Evolutionary conservation across 2,329 filamentous ascomycete species (phyloP), one percentile per base, ranked within the genome.

Genomic region (Magnaporthiopsis incrustans): DNA sequence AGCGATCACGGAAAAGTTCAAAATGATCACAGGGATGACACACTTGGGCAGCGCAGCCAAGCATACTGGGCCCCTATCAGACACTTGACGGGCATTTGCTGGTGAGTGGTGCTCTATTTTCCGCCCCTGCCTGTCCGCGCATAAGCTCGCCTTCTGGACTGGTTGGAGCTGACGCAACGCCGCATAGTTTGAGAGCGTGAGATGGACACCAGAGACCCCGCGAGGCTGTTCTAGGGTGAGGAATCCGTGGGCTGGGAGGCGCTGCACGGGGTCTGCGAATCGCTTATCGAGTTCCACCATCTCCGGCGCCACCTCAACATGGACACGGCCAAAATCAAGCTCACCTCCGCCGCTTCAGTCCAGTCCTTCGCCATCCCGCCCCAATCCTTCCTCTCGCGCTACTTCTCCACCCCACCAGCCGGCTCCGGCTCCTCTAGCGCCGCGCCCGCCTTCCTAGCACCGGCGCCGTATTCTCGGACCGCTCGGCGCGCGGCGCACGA

Each of bases 401-500:
- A n/a, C n/a, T n/a, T n/a, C n/a, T n/a, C n/a, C n/a, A n/a, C n/a
- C n/a, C n/a, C n/a, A n/a, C n/a, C n/a, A n/a, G n/a, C n/a, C n/a
- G n/a, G n/a, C n/a, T n/a, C n/a, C n/a, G n/a, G n/a, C n/a, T n/a
- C n/a, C n/a, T n/a, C n/a, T n/a, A n/a, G n/a, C n/a, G n/a, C n/a
- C n/a, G n/a, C n/a, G n/a, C n/a, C n/a, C n/a, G n/a, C n/a, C n/a
- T n/a, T n/a, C n/a, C n/a, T n/a, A n/a, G n/a, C n/a, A n/a, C n/a
- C n/a, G n/a, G n/a, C n/a, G n/a, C n/a, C n/a, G n/a, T n/a, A n/a
- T n/a, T n/a, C n/a, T n/a, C n/a, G n/a, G n/a, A n/a, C n/a, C n/a
- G n/a, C n/a, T n/a, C 77, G 78, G 69, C 76, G 77, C 38, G 74
- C 77, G 10, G 66, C 72, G 1, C 69, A 71, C 64, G 77, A 78